Evolutionary conservation across 139 green algal genomes (phyloP).

Genomic region (Chlamydomonas schloesseri): DNA sequence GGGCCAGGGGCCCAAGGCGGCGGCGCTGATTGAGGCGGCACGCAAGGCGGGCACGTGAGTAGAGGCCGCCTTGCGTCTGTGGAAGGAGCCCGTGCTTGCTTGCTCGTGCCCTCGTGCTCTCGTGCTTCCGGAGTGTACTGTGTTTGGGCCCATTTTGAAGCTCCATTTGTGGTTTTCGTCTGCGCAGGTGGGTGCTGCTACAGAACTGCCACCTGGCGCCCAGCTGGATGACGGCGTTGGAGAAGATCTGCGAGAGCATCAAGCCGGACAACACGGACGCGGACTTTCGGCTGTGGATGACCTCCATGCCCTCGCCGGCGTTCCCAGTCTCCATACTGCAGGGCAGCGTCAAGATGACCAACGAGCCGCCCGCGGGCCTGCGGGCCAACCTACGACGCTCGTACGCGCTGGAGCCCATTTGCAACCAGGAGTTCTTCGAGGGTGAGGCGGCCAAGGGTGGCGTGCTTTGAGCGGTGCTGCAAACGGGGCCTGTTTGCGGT

Average conservation of each 20-base stretch:
- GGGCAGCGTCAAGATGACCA: constrained; percentile 82
- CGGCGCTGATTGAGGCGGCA: constrained; percentile 70
- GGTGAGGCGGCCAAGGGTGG: neutral
- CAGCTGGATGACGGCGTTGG: constrained; percentile 78
- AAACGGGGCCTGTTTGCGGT: no score
- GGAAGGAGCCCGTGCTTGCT: constrained; percentile 52
- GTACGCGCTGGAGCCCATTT: constrained; percentile 57
- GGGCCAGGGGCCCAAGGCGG: constrained; percentile 79
- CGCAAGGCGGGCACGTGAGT: constrained; percentile 49
- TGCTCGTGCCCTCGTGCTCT: constrained; percentile 5
- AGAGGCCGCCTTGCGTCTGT: no score
- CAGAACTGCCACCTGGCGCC: constrained; percentile 83
- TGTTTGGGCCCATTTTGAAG: no score
- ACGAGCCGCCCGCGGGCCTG: constrained; percentile 79
- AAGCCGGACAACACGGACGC: constrained; percentile 66
- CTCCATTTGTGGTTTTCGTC: no score
- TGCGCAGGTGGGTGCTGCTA: constrained; percentile 59
- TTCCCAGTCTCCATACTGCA: constrained; percentile 82
- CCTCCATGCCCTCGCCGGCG: constrained; percentile 69
- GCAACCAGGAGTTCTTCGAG: constrained; percentile 43
- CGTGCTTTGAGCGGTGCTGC: neutral
- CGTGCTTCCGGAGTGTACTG: neutral
- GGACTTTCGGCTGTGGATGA: constrained; percentile 85
- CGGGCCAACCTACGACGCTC: constrained; percentile 75
- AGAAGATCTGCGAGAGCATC: constrained; percentile 80